phyloP scores from a whole-genome alignment of 140 eudicot species.

The Oenanthe javanica region DNA sequence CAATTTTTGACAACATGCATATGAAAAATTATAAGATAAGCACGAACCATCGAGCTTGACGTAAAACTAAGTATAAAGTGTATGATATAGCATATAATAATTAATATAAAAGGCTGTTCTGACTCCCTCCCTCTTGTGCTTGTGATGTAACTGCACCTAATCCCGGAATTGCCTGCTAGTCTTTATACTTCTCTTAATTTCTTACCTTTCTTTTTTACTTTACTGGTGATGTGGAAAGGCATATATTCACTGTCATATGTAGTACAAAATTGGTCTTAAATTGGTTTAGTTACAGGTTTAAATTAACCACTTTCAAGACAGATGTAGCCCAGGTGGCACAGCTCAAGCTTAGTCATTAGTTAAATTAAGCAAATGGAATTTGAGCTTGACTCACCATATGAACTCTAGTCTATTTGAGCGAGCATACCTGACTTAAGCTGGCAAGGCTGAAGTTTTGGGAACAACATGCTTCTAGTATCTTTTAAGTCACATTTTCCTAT shows the following conservation, averaged over 20 bases:
- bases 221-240: background rate
- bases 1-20: background rate
- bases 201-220: background rate
- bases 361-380: background rate
- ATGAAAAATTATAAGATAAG: background rate
- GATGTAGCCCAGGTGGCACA: background rate
- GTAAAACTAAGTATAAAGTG: background rate
- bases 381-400: background rate
- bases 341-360: background rate
- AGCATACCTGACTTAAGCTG: background rate
- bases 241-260: background rate
- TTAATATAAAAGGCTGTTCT: background rate
- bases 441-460: background rate
- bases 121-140: background rate
- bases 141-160: background rate
- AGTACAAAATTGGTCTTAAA: background rate
- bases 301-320: background rate
- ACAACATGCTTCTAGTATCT: background rate
- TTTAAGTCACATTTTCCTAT: background rate
- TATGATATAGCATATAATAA: background rate
- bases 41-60: background rate
- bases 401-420: background rate
- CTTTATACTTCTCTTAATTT: background rate
- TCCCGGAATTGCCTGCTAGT: background rate
- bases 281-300: background rate